Percentiles rank a stretch among this genome's conserved stretches.
Evolutionary conservation across 1,284 basidiomycete species (phyloP).

Genomic region (Boletus hoseneyae): DNA sequence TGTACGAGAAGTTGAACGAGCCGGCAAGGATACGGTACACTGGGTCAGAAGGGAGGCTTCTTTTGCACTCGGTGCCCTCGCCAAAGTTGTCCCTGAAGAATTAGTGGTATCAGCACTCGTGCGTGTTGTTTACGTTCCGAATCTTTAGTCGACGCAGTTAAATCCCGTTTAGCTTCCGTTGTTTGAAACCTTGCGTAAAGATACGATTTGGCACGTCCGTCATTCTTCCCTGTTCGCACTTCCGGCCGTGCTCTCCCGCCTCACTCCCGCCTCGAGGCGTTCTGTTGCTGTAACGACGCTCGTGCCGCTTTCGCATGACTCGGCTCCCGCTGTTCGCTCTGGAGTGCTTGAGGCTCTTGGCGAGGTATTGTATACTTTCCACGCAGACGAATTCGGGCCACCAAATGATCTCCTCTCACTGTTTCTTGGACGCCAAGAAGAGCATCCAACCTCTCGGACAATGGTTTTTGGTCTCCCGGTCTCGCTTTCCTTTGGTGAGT

Average conservation of each 20-base stretch:
- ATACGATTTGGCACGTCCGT: slow-evolving; percentile 81
- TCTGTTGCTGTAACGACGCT: slow-evolving; percentile 64
- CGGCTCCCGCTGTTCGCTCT: slow-evolving; percentile 68
- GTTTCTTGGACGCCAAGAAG: slow-evolving; percentile 63
- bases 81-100: slow-evolving; percentile 79
- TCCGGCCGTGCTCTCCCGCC: slow-evolving; percentile 72
- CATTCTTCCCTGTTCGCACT: slow-evolving; percentile 88
- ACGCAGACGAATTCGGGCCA: slow-evolving; percentile 63
- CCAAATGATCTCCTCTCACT: slow-evolving; percentile 79
- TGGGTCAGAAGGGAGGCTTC: slow-evolving; percentile 90
- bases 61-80: slow-evolving; percentile 84
- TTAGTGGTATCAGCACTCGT: slow-evolving; percentile 65
- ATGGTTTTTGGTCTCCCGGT: slow-evolving; percentile 5
- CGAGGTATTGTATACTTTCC: slow-evolving; percentile 88
- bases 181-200: slow-evolving; percentile 69
- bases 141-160: slow-evolving; percentile 3
- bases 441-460: slow-evolving; percentile 31
- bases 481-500: slow-evolving; percentile 22
- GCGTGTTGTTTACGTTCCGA: slow-evolving; percentile 29
- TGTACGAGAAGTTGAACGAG: slow-evolving; percentile 78
- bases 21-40: slow-evolving; percentile 74
- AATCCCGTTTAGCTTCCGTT: slow-evolving; percentile 61
- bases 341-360: slow-evolving; percentile 89
- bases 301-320: slow-evolving; percentile 63
- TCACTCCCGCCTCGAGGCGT: slow-evolving; percentile 54